These are phyloP conservation scores for Fusarium vanettenii DNA, from an alignment of 2,329 filamentous ascomycete genomes.

Conservation along the genomic window DNA sequence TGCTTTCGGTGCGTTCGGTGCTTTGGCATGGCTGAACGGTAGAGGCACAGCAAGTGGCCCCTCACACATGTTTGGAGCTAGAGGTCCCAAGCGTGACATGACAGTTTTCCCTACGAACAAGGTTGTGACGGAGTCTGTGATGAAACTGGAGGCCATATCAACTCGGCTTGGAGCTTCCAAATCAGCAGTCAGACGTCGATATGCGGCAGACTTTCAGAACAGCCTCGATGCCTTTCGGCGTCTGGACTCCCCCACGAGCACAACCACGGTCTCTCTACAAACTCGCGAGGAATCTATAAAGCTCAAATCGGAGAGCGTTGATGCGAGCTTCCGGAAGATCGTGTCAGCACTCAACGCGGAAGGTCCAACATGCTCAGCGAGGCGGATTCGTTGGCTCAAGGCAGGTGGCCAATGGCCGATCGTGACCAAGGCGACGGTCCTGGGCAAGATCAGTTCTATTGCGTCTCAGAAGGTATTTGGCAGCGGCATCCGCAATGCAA, in stretches of 20 bases:
- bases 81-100: not conserved
- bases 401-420: slow-evolving; percentile 39
- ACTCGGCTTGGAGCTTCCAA: slow-evolving; percentile 15
- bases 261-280: not conserved
- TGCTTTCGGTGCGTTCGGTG: not conserved
- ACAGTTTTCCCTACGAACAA: slow-evolving; percentile 7
- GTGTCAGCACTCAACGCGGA: slow-evolving; percentile 13
- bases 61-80: not conserved
- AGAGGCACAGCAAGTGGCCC: not conserved
- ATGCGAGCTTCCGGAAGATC: slow-evolving; percentile 17
- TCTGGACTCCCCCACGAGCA: slow-evolving; percentile 2
- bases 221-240: slow-evolving; percentile 34
- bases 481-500: slow-evolving; percentile 33
- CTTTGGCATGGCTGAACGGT: slow-evolving; percentile 2
- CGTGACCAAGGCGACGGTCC: slow-evolving; percentile 33
- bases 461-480: slow-evolving; percentile 29
- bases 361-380: slow-evolving; percentile 8
- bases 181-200: slow-evolving; percentile 31
- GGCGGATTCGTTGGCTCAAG: slow-evolving; percentile 38
- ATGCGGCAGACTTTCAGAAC: slow-evolving; percentile 35
- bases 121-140: slow-evolving; percentile 4
- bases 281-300: slow-evolving; percentile 15
- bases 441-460: slow-evolving; percentile 28
- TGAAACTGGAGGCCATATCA: slow-evolving; percentile 20
- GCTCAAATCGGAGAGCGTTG: not conserved